These are phyloP conservation scores for Moesziomyces sp. DNA, from an alignment of 1,284 basidiomycete species.

Conservation along the genomic window DNA sequence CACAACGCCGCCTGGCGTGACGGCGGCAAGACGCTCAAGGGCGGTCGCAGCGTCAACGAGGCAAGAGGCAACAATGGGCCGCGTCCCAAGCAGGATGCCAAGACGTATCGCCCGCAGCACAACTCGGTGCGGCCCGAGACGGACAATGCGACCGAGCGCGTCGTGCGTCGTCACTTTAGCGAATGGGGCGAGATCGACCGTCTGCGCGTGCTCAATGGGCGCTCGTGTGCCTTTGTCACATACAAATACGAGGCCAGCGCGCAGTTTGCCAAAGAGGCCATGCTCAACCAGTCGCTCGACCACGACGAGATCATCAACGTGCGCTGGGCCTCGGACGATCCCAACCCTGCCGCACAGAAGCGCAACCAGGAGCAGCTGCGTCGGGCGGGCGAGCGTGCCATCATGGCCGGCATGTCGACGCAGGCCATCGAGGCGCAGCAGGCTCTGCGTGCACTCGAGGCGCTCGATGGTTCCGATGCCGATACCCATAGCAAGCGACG, in stretches of 20 bases:
- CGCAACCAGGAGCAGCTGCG: slow-evolving; percentile 50
- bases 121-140: slow-evolving; percentile 44
- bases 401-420: slow-evolving; percentile 51
- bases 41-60: slow-evolving; percentile 46
- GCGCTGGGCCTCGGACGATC: slow-evolving; percentile 66
- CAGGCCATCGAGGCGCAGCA: slow-evolving; percentile 51
- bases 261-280: slow-evolving; percentile 97
- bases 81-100: slow-evolving; percentile 32
- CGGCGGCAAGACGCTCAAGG: slow-evolving; percentile 53
- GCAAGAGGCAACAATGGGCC: slow-evolving; percentile 19
- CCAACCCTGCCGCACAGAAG: slow-evolving; percentile 56
- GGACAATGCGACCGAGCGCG: slow-evolving; percentile 55
- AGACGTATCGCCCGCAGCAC: slow-evolving; percentile 45
- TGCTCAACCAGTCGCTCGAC: slow-evolving; percentile 98
- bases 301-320: slow-evolving; percentile 94
- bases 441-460: slow-evolving; percentile 45
- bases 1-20: slow-evolving; percentile 54
- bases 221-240: slow-evolving; percentile 96
- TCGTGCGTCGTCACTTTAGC: slow-evolving; percentile 78
- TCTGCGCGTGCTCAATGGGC: slow-evolving; percentile 90
- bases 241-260: slow-evolving; percentile 85
- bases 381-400: slow-evolving; percentile 49
- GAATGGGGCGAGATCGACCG: slow-evolving; percentile 97
- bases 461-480: slow-evolving; percentile 19
- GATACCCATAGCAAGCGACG: slow-evolving; percentile 51